phyloP scores from a whole-genome alignment of 2,329 filamentous ascomycete species.

The Beauveria medogensis region DNA sequence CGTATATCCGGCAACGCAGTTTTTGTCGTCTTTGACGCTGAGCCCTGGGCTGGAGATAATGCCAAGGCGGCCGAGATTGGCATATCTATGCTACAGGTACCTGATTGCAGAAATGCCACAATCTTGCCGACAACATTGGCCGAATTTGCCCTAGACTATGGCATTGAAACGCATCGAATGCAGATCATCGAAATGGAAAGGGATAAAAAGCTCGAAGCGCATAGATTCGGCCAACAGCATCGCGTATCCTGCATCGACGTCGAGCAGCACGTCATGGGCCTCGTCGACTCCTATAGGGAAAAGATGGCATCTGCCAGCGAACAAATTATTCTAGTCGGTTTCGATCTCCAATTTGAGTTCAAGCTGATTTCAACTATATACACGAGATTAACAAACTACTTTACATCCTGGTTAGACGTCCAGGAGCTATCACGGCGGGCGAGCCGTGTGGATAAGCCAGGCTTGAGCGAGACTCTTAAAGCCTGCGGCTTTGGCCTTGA shows the following conservation, averaged over 20 bases:
- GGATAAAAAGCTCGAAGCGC: neutral
- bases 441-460: neutral
- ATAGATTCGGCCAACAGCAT: neutral
- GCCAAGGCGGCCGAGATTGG: neutral
- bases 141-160: neutral
- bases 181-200: neutral
- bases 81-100: neutral
- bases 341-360: neutral
- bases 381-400: neutral
- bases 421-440: neutral
- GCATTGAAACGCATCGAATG: neutral
- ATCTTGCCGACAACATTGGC: neutral
- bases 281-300: neutral
- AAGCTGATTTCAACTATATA: neutral
- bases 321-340: neutral
- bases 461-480: neutral
- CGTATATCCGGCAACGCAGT: neutral
- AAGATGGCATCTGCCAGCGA: neutral
- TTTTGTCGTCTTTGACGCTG: neutral
- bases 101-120: neutral
- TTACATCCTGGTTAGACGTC: slow-evolving; percentile 3
- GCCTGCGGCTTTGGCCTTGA: neutral
- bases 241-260: neutral
- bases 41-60: neutral
- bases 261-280: neutral